These are phyloP conservation scores for Shiraia sp. DNA, from an alignment of 2,329 filamentous ascomycete species.

Conservation along the genomic window DNA sequence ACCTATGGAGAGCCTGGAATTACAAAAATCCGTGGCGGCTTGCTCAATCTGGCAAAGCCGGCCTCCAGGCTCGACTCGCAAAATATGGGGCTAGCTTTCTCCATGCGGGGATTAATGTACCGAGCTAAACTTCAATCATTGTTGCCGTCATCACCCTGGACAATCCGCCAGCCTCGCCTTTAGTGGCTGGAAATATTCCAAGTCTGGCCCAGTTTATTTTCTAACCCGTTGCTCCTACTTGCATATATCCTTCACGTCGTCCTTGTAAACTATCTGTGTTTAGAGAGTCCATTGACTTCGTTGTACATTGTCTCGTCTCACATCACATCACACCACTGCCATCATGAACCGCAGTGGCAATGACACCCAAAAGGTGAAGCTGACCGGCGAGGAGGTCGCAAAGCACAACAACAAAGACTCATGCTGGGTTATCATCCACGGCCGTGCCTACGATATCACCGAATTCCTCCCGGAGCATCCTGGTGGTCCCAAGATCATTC, in stretches of 20 bases:
- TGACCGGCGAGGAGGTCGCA: conserved; percentile 56
- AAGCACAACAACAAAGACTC: conserved; percentile 81
- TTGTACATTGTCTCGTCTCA: background rate
- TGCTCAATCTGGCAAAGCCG: conserved; percentile 17
- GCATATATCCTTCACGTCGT: conserved; percentile 3
- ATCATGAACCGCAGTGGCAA: conserved; percentile 51
- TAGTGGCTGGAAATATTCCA: conserved; percentile 28
- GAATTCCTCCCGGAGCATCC: conserved; percentile 68
- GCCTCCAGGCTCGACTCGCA: conserved; percentile 3
- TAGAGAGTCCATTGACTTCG: conserved; percentile 2
- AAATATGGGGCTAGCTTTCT: conserved; percentile 1
- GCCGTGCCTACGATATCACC: conserved; percentile 69
- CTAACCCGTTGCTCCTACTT: conserved; percentile 8
- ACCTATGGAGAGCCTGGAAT: conserved; percentile 13
- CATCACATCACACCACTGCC: conserved; percentile 14
- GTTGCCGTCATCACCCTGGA: conserved; percentile 37
- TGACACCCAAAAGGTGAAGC: conserved; percentile 47
- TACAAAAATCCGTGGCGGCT: conserved; percentile 17
- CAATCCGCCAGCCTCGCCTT: conserved; percentile 24
- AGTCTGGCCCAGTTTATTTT: conserved; percentile 1
- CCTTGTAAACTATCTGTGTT: background rate
- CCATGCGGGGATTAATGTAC: conserved; percentile 32
- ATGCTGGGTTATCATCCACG: conserved; percentile 73
- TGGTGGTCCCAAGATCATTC: conserved; percentile 80
- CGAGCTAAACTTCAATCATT: conserved; percentile 26